These are phyloP conservation scores for Zymoseptoria brevis DNA, from an alignment of 2,329 filamentous ascomycete genomes.

Conservation along the genomic window DNA sequence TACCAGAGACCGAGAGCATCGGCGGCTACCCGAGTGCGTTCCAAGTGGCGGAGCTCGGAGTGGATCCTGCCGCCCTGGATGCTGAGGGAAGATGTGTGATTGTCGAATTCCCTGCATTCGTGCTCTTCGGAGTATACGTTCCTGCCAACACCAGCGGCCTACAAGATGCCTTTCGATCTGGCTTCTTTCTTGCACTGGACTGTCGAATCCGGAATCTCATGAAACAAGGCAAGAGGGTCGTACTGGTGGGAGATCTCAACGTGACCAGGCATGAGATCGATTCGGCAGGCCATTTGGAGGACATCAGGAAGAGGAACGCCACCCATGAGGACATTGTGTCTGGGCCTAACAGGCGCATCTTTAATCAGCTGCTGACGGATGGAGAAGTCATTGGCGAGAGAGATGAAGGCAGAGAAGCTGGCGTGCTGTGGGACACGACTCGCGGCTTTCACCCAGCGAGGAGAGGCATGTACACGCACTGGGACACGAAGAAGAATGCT, in stretches of 20 bases:
- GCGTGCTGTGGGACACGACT: constrained; percentile 76
- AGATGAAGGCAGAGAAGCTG: constrained; percentile 60
- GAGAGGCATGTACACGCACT: constrained; percentile 91
- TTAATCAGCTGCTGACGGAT: constrained; percentile 76
- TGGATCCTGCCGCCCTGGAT: constrained; percentile 69
- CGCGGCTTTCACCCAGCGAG: constrained; percentile 72
- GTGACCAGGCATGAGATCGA: constrained; percentile 64
- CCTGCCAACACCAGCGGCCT: constrained; percentile 82
- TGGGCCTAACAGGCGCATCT: constrained; percentile 62
- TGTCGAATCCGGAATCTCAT: constrained; percentile 76
- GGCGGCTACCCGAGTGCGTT: constrained; percentile 72
- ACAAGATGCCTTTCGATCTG: constrained; percentile 71
- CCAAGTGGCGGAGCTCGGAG: constrained; percentile 53
- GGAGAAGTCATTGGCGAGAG: constrained; percentile 59
- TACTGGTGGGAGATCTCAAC: constrained; percentile 85
- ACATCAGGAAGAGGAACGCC: constrained; percentile 61
- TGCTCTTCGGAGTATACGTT: constrained; percentile 85
- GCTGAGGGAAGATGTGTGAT: constrained; percentile 87
- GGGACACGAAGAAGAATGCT: constrained; percentile 92
- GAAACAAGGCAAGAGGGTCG: constrained; percentile 70
- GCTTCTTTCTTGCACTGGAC: constrained; percentile 74
- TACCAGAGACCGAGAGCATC: constrained; percentile 67
- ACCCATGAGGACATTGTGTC: constrained; percentile 65
- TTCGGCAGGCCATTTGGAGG: constrained; percentile 64
- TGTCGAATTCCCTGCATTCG: constrained; percentile 89